Percentiles rank a stretch among this genome's conserved stretches.
phyloP scores from a whole-genome alignment of 768 basidiomycete species.

The Leccinum rimulosum region DNA sequence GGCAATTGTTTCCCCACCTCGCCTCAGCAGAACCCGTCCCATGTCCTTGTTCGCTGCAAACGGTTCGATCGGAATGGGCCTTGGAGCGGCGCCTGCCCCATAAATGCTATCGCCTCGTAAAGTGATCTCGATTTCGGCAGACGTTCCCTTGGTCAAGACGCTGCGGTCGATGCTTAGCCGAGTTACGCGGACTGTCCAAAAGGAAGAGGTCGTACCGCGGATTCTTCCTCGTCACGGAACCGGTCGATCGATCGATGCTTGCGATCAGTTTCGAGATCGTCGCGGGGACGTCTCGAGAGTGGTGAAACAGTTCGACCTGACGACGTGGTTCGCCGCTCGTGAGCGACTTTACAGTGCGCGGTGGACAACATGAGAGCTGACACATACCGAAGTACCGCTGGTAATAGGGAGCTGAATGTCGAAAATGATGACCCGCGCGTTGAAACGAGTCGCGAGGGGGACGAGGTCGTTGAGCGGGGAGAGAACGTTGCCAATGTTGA shows the following conservation, averaged over 20 bases:
- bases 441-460: conserved; percentile 74
- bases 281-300: conserved; percentile 90
- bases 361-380: neutral
- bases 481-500: conserved; percentile 86
- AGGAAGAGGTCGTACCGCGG: conserved; percentile 56
- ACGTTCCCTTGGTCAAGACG: conserved; percentile 78
- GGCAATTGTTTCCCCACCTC: conserved; percentile 91
- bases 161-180: conserved; percentile 38
- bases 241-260: conserved; percentile 74
- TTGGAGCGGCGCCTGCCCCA: conserved; percentile 41
- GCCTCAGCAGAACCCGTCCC: conserved; percentile 85
- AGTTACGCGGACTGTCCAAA: neutral
- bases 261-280: conserved; percentile 79
- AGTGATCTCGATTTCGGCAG: conserved; percentile 84
- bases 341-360: neutral
- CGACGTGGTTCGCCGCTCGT: neutral
- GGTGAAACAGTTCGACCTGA: conserved; percentile 92
- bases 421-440: conserved; percentile 89
- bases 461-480: conserved; percentile 73
- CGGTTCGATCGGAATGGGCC: conserved; percentile 81
- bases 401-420: conserved; percentile 90
- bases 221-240: conserved; percentile 68
- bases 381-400: conserved; percentile 73
- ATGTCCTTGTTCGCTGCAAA: conserved; percentile 91
- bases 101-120: conserved; percentile 58